A percentile compares a stretch with the other conserved stretches of the same genome.
Conservation (phyloP, 1,284 basidiomycete genomes). For the Cutaneotrichosporon cyanovorans region DNA sequence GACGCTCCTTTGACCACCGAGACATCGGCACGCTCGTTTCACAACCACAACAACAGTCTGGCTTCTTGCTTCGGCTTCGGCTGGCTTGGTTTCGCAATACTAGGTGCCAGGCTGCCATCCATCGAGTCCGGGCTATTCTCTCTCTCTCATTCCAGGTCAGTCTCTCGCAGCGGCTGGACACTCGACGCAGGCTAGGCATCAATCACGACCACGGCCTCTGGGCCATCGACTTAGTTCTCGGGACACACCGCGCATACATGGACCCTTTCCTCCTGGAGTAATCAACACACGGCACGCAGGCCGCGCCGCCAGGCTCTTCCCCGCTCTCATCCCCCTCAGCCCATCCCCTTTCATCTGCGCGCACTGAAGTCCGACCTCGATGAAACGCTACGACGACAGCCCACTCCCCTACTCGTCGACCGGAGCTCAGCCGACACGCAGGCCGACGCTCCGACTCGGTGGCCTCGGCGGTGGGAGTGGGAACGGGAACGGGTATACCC, state of each 20-base stretch:
- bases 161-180: too few relatives aligned
- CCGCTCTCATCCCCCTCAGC: neutral
- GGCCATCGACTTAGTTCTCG: too few relatives aligned
- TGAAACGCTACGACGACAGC: slow-evolving; percentile 29
- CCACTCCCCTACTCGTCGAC: slow-evolving; percentile 38
- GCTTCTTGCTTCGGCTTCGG: too few relatives aligned
- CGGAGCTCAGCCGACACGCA: slow-evolving; percentile 29
- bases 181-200: too few relatives aligned
- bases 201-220: too few relatives aligned
- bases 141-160: too few relatives aligned
- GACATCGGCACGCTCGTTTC: too few relatives aligned
- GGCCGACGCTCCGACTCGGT: slow-evolving; percentile 16
- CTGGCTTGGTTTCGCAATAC: too few relatives aligned
- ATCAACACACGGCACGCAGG: neutral
- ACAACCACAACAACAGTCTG: too few relatives aligned
- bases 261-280: neutral
- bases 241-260: neutral
- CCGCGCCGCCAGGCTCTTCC: neutral
- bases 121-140: too few relatives aligned
- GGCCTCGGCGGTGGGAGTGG: neutral
- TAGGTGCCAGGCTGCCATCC: too few relatives aligned
- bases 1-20: too few relatives aligned
- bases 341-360: neutral
- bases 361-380: slow-evolving; percentile 1
- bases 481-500: neutral